phyloP scores from a whole-genome alignment of 495 filamentous ascomycete species.

The Chaetomium tenue region DNA sequence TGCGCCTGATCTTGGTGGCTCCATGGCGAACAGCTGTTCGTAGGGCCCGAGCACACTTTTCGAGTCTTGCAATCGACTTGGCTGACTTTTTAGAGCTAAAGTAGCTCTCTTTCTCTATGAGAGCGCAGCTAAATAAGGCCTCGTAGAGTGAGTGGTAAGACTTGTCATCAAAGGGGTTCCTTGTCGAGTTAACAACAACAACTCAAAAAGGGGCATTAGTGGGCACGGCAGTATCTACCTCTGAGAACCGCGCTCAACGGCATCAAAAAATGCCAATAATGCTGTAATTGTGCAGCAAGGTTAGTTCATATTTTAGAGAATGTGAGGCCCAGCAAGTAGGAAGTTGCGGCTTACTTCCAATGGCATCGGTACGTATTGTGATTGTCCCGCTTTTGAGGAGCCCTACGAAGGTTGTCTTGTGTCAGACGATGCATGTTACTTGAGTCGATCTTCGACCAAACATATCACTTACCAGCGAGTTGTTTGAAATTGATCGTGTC shows the following conservation, averaged over 20 bases:
- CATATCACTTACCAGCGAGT: conserved; percentile 28
- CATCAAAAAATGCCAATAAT: conserved; percentile 31
- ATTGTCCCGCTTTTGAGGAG: conserved; percentile 17
- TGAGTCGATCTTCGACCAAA: background rate
- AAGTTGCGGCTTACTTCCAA: conserved; percentile 36
- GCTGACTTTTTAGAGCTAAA: conserved; percentile 52
- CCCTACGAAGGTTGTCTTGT: conserved; percentile 9
- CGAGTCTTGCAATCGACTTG: conserved; percentile 56
- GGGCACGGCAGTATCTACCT: conserved; percentile 16
- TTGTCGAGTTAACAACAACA: conserved; percentile 22
- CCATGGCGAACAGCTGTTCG: conserved; percentile 68
- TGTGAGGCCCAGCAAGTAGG: too few species aligned
- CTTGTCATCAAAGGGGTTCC: conserved; percentile 58
- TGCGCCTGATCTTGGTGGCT: conserved; percentile 63
- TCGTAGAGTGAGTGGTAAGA: conserved; percentile 80
- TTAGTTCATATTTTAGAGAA: background rate
- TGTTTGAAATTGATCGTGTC: conserved; percentile 30
- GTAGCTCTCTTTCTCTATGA: conserved; percentile 64
- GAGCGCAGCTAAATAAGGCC: conserved; percentile 67
- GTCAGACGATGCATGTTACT: conserved; percentile 7
- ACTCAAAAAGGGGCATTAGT: background rate
- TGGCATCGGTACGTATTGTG: conserved; percentile 31
- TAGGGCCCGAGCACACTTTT: conserved; percentile 67
- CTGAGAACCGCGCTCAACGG: conserved; percentile 25
- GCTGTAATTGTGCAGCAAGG: conserved; percentile 55